Conservation (phyloP, 2,329 filamentous ascomycete species). For the Paecilomyces sp. region DNA sequence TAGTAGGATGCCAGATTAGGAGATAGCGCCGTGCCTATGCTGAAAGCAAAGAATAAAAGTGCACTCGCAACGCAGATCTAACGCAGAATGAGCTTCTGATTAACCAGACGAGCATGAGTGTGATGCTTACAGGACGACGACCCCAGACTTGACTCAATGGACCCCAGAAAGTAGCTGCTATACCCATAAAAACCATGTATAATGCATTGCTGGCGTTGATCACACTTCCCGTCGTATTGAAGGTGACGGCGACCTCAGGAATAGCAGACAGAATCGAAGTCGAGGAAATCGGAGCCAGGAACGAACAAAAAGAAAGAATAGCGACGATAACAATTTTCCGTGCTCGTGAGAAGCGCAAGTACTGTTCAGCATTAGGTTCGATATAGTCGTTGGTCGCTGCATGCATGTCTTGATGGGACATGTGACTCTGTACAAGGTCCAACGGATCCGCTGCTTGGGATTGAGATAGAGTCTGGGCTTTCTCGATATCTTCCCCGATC, state of each 20-base stretch:
- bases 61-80: slow-evolving; percentile 55
- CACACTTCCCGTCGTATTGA: slow-evolving; percentile 57
- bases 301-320: slow-evolving; percentile 66
- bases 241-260: slow-evolving; percentile 64
- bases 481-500: neutral
- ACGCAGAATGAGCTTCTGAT: neutral
- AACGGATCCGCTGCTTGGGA: slow-evolving; percentile 16
- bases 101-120: neutral
- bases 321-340: slow-evolving; percentile 62
- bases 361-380: slow-evolving; percentile 48
- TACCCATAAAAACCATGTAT: slow-evolving; percentile 68
- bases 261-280: slow-evolving; percentile 67
- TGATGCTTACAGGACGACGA: slow-evolving; percentile 45
- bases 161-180: slow-evolving; percentile 64
- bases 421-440: slow-evolving; percentile 22
- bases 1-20: slow-evolving; percentile 66
- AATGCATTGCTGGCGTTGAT: slow-evolving; percentile 69
- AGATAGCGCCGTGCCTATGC: slow-evolving; percentile 64
- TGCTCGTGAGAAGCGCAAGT: slow-evolving; percentile 54
- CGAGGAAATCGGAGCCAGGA: slow-evolving; percentile 67
- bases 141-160: slow-evolving; percentile 62
- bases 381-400: slow-evolving; percentile 21
- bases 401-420: slow-evolving; percentile 25
- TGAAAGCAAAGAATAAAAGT: slow-evolving; percentile 59
- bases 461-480: neutral